Evolutionary conservation across 2,329 filamentous ascomycete genomes (phyloP).

Genomic region (Pyrenophora seminiperda): DNA sequence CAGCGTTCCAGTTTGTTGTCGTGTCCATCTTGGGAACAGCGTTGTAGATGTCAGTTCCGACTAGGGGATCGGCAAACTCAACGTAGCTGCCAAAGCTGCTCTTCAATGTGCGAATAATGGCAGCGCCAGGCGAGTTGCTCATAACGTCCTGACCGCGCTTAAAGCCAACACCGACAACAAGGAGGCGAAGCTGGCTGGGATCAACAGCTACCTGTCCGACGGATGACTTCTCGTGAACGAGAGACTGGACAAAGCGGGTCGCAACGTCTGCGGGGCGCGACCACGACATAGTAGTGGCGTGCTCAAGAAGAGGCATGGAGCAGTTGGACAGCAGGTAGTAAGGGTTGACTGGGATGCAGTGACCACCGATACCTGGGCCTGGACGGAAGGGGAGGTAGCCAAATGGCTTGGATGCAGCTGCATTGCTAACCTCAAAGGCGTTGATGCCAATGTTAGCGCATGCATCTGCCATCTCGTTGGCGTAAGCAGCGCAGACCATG

Average conservation of each 20-base stretch:
- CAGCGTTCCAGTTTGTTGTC: constrained; percentile 45
- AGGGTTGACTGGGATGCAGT: constrained; percentile 63
- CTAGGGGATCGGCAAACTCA: constrained; percentile 53
- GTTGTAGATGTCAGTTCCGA: constrained; percentile 50
- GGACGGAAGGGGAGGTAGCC: constrained; percentile 58
- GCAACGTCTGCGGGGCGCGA: constrained; percentile 48
- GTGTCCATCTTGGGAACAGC: constrained; percentile 49
- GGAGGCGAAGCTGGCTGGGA: constrained; percentile 45
- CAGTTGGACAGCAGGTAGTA: constrained; percentile 56
- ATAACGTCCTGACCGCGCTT: constrained; percentile 56
- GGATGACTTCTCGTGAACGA: constrained; percentile 3
- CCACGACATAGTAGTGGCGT: constrained; percentile 54
- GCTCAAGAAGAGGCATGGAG: constrained; percentile 54
- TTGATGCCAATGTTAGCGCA: constrained; percentile 55
- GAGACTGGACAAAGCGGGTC: constrained; percentile 13
- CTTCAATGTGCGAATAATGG: constrained; percentile 45
- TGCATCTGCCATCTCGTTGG: constrained; percentile 63
- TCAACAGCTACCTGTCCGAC: neutral
- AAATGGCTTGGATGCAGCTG: constrained; percentile 57
- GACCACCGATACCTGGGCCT: constrained; percentile 59
- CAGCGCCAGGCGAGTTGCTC: constrained; percentile 56
- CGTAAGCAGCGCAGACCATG: constrained; percentile 61
- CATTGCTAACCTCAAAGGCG: constrained; percentile 56
- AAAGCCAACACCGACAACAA: constrained; percentile 61
- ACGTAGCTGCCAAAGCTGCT: constrained; percentile 50